Evolutionary conservation across 2,329 filamentous ascomycete species (phyloP), one percentile per base, ranked within the genome.

Genomic region (Xylariaceae sp.): DNA sequence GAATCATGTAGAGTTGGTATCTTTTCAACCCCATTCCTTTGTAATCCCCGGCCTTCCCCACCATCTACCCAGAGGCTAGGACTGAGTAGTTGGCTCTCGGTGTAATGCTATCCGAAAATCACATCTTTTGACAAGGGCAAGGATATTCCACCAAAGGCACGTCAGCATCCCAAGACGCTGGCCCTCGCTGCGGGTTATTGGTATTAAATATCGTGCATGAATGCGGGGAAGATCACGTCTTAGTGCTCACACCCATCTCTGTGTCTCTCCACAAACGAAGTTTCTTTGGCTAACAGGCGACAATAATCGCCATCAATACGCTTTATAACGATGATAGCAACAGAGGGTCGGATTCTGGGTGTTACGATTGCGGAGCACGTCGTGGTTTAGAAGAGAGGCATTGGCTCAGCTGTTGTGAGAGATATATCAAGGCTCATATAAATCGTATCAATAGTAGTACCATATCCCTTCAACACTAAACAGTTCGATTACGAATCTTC

Each of bases 121-220:
- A 45, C 11, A 9, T 19, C 37, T 34, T 21, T 26, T 44, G 26
- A 26, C 24, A 3, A 29, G 14, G n/a, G 24, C 19, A 29, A 51
- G 16, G 28, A 53, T 61, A 59, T 53, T 61, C 59, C 59, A 56
- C 56, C 47, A 61, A 61, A 50, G 45, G 53, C 17, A n/a, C 21
- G 7, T 36, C 26, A 4, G n/a, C 23, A 6, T 53, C 40, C 36
- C 33, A 26, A 36, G 40, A 17, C 14, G 9, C 44, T 31, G 45
- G 19, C 33, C 34, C 28, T 29, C 23, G n/a, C 24, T 23, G 17
- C 9, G 21, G 26, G 26, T 36, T 45, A 17, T 24, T n/a, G 12
- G 17, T 39, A 12, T 43, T 36, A 26, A 37, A 40, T 14, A 40
- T 41, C 6, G 17, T 4, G 19, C 40, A 40, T 21, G 26, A 44